Conservation (phyloP, 164 flowering plant species). For the Umbilicus rupestris region DNA sequence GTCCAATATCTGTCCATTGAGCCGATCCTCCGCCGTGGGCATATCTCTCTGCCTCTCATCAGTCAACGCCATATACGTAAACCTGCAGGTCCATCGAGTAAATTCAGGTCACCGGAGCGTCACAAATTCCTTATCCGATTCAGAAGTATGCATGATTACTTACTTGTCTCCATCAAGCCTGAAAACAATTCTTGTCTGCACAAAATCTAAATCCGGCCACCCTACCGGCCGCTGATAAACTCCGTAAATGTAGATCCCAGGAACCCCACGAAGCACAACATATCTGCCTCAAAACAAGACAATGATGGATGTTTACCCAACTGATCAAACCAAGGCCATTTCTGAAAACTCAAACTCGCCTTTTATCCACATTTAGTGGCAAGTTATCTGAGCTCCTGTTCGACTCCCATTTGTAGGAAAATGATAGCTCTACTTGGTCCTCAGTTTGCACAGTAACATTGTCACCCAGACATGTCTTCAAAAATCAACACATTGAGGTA, state of each 20-base stretch:
- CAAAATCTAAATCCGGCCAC: conserved; percentile 22
- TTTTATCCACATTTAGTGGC: conserved; percentile 5
- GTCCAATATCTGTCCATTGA: conserved; percentile 26
- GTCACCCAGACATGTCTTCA: too few relatives aligned
- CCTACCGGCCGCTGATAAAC: conserved; percentile 29
- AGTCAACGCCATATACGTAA: conserved; percentile 31
- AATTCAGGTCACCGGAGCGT: neutral
- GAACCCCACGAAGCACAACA: conserved; percentile 18
- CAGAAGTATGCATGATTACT: too few relatives aligned
- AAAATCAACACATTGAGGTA: too few relatives aligned
- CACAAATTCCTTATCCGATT: neutral
- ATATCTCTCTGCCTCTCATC: conserved; percentile 39
- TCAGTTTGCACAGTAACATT: conserved; percentile 13
- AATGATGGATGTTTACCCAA: too few relatives aligned
- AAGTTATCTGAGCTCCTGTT: neutral
- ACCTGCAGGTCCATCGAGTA: conserved; percentile 16
- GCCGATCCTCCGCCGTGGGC: conserved; percentile 34
- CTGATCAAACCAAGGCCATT: too few relatives aligned
- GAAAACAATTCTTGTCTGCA: conserved; percentile 25
- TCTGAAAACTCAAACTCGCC: too few relatives aligned
- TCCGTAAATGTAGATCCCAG: conserved; percentile 29
- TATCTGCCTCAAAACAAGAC: too few relatives aligned
- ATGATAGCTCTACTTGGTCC: conserved; percentile 21
- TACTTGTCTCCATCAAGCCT: conserved; percentile 22
- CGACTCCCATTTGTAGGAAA: conserved; percentile 12